phyloP scores from a whole-genome alignment of 2,329 filamentous ascomycete genomes.

The Sordariomycetes sp. region DNA sequence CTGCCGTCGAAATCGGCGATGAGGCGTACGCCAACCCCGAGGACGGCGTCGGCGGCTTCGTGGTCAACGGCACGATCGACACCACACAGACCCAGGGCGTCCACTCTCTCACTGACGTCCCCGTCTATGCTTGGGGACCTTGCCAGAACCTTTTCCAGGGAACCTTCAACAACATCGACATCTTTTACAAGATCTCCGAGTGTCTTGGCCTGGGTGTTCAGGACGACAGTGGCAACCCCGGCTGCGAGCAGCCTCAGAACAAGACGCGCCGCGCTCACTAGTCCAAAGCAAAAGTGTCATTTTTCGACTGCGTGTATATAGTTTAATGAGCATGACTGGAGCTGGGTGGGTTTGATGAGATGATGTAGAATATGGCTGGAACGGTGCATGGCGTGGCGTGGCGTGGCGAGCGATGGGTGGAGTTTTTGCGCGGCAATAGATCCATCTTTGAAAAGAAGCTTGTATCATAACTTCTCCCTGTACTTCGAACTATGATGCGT shows the following conservation, averaged over 20 bases:
- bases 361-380: too few species aligned
- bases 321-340: too few species aligned
- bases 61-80: constrained; percentile 68
- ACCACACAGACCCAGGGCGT: constrained; percentile 57
- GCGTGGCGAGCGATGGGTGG: too few species aligned
- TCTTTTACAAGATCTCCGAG: constrained; percentile 66
- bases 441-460: too few species aligned
- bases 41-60: constrained; percentile 57
- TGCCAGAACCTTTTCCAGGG: constrained; percentile 71
- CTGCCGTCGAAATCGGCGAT: constrained; percentile 40
- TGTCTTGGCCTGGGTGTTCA: constrained; percentile 48
- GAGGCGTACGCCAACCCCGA: constrained; percentile 60
- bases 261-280: background rate
- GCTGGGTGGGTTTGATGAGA: too few species aligned
- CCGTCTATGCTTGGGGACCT: constrained; percentile 69
- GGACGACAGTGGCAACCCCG: constrained; percentile 11
- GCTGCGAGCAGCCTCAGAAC: constrained; percentile 4
- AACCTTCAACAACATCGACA: constrained; percentile 60
- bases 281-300: too few species aligned
- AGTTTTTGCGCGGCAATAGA: too few species aligned
- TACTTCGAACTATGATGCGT: too few species aligned
- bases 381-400: too few species aligned
- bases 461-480: too few species aligned
- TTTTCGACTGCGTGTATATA: too few species aligned
- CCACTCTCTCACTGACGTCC: constrained; percentile 69